These are phyloP conservation scores for Termitomyces sp. DNA, from an alignment of 768 basidiomycete species.

Conservation along the genomic window DNA sequence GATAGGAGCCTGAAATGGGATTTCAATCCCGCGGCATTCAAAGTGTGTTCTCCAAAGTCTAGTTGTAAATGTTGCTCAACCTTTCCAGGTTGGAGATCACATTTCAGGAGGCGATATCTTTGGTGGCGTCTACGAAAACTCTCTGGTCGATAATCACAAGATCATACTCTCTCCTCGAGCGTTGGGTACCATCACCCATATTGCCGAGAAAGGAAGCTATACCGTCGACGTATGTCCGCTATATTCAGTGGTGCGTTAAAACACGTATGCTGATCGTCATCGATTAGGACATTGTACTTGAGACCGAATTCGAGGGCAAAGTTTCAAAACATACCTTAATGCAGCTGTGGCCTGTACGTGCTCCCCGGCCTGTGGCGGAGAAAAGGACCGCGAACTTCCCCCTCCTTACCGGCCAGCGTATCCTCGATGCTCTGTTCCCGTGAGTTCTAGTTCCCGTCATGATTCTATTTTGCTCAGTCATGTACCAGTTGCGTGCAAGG, in stretches of 20 bases:
- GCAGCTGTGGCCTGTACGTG: constrained; percentile 99
- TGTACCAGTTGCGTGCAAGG: constrained; percentile 85
- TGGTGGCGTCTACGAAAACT: constrained; percentile 95
- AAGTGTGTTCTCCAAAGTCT: constrained; percentile 37
- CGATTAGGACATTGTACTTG: constrained; percentile 83
- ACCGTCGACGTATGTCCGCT: constrained; percentile 68
- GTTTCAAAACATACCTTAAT: constrained; percentile 91
- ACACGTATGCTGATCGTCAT: neutral
- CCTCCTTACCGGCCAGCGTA: constrained; percentile 93
- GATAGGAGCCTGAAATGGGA: constrained; percentile 92
- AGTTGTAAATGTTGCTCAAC: constrained; percentile 6
- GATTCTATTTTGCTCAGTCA: neutral
- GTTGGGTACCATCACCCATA: constrained; percentile 89
- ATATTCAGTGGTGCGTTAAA: neutral
- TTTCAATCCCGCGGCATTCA: constrained; percentile 80
- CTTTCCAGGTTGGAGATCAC: constrained; percentile 84
- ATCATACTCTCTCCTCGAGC: constrained; percentile 94
- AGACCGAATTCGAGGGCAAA: constrained; percentile 98
- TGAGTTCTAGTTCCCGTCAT: constrained; percentile 33
- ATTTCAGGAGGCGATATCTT: constrained; percentile 97
- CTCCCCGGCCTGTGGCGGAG: constrained; percentile 92
- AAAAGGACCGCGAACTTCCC: constrained; percentile 93
- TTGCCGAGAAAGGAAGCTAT: constrained; percentile 94
- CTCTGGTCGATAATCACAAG: constrained; percentile 94
- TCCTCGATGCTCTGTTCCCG: constrained; percentile 96